phyloP scores from a whole-genome alignment of 441 rosid genomes.

The Breynia disticha region DNA sequence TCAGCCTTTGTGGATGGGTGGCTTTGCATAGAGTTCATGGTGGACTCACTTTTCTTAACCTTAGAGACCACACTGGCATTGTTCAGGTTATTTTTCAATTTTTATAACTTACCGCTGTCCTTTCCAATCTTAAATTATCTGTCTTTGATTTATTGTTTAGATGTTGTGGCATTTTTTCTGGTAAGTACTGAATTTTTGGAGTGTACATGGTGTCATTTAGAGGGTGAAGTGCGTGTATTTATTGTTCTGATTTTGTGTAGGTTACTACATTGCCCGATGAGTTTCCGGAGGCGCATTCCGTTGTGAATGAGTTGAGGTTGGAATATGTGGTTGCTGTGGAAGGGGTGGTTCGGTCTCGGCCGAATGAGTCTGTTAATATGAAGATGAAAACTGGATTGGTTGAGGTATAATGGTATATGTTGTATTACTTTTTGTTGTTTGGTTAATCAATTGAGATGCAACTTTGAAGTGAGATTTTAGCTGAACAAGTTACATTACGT shows the following conservation, averaged over 20 bases:
- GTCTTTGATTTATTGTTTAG: no score
- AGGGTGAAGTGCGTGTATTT: no score
- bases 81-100: slow-evolving; percentile 45
- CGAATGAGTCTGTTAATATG: slow-evolving; percentile 66
- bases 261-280: slow-evolving; percentile 72
- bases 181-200: no score
- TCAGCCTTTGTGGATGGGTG: slow-evolving; percentile 93
- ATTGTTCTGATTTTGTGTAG: slow-evolving; percentile 14
- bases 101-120: no score
- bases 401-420: slow-evolving; percentile 42
- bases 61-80: slow-evolving; percentile 91
- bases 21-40: slow-evolving; percentile 86
- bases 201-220: no score
- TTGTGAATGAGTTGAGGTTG: slow-evolving; percentile 64
- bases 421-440: not conserved
- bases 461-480: no score
- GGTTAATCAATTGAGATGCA: no score
- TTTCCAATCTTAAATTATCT: no score
- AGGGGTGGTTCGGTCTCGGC: slow-evolving; percentile 70
- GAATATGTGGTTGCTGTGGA: slow-evolving; percentile 80
- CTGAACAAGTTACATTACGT: no score
- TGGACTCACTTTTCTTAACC: slow-evolving; percentile 80
- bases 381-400: slow-evolving; percentile 81
- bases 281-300: slow-evolving; percentile 71
- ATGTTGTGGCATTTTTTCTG: no score